Evolutionary conservation across 352 stramenopile species (phyloP).

Genomic region (Globisporangium takayamanum): DNA sequence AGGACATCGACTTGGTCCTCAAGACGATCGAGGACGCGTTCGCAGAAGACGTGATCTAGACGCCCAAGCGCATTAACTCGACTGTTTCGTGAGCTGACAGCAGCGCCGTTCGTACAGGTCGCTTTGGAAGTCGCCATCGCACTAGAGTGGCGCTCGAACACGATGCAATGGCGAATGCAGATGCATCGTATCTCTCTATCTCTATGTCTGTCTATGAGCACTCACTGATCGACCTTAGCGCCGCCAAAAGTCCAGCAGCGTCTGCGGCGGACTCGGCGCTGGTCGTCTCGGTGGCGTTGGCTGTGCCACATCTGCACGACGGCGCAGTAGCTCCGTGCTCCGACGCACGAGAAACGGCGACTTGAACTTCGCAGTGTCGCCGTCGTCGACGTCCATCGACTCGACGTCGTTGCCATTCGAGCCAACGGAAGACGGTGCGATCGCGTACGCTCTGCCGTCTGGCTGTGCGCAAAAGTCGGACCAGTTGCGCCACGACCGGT

Average conservation of each 20-base stretch:
- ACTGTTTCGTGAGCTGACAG: background rate
- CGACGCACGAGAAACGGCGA: conserved; percentile 21
- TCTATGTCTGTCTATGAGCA: background rate
- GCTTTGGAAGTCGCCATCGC: no score
- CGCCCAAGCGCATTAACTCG: background rate
- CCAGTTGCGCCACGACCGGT: conserved; percentile 15
- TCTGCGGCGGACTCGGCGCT: conserved; percentile 15
- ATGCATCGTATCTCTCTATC: background rate
- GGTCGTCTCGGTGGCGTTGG: background rate
- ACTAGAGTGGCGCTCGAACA: no score
- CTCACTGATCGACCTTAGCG: conserved; percentile 3
- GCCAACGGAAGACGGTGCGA: conserved; percentile 4
- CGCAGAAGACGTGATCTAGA: conserved; percentile 48
- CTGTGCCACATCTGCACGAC: conserved; percentile 18
- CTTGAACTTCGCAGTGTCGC: conserved; percentile 2
- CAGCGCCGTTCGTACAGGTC: background rate
- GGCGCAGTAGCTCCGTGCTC: conserved; percentile 6
- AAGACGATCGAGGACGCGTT: conserved; percentile 62
- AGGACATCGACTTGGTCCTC: conserved; percentile 73
- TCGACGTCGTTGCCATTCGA: conserved; percentile 1
- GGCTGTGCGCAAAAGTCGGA: conserved; percentile 11
- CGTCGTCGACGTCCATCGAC: conserved; percentile 8
- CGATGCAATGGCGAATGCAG: no score
- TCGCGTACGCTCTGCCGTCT: conserved; percentile 11
- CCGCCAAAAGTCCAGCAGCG: conserved; percentile 39